A percentile compares a stretch with the other conserved stretches of the same genome.
phyloP scores from a whole-genome alignment of 2,329 filamentous ascomycete species.

The Xylariaceae sp. region DNA sequence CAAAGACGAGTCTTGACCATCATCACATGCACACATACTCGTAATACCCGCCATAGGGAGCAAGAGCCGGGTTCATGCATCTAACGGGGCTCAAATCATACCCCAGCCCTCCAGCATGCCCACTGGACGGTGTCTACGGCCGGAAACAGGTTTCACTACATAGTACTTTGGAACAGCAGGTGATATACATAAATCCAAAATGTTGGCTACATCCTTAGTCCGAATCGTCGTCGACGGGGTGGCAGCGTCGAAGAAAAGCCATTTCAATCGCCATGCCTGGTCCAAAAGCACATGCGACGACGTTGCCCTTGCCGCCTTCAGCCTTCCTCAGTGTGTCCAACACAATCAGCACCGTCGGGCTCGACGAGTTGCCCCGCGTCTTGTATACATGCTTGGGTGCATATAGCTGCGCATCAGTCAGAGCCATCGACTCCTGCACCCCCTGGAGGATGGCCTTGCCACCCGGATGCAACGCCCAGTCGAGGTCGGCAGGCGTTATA shows the following conservation, averaged over 20 bases:
- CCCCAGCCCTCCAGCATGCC: too few species aligned
- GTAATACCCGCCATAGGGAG: too few species aligned
- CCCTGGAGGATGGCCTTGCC: conserved; percentile 17
- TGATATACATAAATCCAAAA: too few species aligned
- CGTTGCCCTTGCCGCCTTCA: conserved; percentile 13
- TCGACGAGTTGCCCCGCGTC: conserved; percentile 17
- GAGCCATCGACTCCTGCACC: conserved; percentile 12
- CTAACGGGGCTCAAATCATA: too few species aligned
- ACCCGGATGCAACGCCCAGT: conserved; percentile 20
- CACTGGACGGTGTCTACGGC: too few species aligned
- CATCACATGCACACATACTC: too few species aligned
- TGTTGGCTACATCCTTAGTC: too few species aligned
- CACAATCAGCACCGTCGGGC: conserved; percentile 16
- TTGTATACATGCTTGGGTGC: conserved; percentile 15
- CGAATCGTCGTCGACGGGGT: too few species aligned
- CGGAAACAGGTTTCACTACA: too few species aligned
- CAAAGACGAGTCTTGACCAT: too few species aligned
- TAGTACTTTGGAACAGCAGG: too few species aligned
- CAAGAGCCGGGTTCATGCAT: too few species aligned
- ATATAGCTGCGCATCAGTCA: conserved; percentile 11
- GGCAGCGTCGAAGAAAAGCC: conserved; percentile 1
- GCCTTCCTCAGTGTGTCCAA: conserved; percentile 14
- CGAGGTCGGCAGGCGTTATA: conserved; percentile 2
- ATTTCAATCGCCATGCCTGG: conserved; percentile 19
- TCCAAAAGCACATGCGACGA: conserved; percentile 16